Evolutionary conservation across 352 stramenopile species (phyloP), one percentile per base, ranked within the genome.

Genomic region (Pseudoperonospora humuli): DNA sequence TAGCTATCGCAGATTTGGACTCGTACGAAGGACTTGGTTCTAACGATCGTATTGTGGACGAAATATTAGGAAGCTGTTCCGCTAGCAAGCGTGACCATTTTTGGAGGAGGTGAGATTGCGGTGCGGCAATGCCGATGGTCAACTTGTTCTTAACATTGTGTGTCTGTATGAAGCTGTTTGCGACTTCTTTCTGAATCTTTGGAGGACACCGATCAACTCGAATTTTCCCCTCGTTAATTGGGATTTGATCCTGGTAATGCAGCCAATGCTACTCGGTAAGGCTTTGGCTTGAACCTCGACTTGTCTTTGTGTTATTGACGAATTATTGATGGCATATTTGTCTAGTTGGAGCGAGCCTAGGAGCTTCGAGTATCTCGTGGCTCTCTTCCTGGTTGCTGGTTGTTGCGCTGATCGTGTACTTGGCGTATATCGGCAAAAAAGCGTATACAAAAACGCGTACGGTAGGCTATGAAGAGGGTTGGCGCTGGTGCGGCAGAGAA

Each of bases 171-270:
- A 49, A 68, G 58, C 58, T 45, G 14, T 64, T 24, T 51, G 50
- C 13, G 58, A 68, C 31, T 36, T 68, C 13, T 34, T 64, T 14
- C 15, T 68, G 33, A 68, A 68, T 44, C 19, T 68, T 10, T 61
- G 54, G 54, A 68, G 61, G 37, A 68, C 64, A 33, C 19, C 54
- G 7, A 36, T 64, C 11, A 54, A 61, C 25, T 64, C 58, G 5
- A 61, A 50, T 37, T 54, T 78, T 20, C 80, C 88, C 13, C 57
- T 97, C 7, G 81, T 97, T 13, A 86, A 97, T 65, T 97, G 92
- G 92, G 86, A 97, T 61, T 62, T 97, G 13, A 93, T 97, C 33
- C 34, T 97, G 11, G 66, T 96, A 3, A 96, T 97, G 89, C 86
- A 97, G 64, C 92, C 92, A 8, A 71, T 94, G 55, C 37, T 73